phyloP scores from a whole-genome alignment of 768 basidiomycete species.

The Mycena floridula region DNA sequence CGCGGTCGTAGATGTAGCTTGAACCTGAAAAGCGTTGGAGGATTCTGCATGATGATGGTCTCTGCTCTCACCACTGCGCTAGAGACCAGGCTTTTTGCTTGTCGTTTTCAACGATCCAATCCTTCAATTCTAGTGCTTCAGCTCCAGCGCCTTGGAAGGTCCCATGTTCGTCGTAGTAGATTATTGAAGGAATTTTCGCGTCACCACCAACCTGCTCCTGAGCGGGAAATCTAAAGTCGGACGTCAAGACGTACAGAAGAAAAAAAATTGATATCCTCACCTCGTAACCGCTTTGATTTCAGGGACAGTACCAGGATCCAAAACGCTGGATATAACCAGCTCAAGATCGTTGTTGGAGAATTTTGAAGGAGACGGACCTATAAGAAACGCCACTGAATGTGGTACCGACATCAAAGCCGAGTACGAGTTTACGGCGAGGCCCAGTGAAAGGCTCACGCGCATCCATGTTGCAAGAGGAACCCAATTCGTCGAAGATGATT shows the following conservation, averaged over 20 bases:
- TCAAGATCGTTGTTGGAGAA: not conserved
- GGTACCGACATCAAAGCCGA: conserved; percentile 49
- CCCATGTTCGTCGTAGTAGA: conserved; percentile 41
- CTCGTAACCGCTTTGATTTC: not conserved
- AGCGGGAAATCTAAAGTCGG: conserved; percentile 32
- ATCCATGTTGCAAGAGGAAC: not conserved
- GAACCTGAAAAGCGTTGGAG: conserved; percentile 20
- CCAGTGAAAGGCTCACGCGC: conserved; percentile 33
- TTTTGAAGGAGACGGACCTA: not conserved
- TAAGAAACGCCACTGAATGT: conserved; percentile 47
- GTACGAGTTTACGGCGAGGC: conserved; percentile 32
- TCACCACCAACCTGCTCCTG: conserved; percentile 41
- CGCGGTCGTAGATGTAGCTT: conserved; percentile 30
- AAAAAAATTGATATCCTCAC: not conserved
- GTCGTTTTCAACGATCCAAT: conserved; percentile 29
- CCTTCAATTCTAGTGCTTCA: conserved; percentile 29
- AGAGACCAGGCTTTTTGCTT: conserved; percentile 39
- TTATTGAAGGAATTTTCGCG: conserved; percentile 41
- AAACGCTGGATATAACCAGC: not conserved
- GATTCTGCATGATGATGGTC: conserved; percentile 12
- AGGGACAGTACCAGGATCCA: not conserved
- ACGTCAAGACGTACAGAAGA: not conserved
- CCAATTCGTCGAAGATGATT: not conserved
- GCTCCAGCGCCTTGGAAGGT: conserved; percentile 35
- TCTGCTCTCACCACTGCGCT: conserved; percentile 36